Evolutionary conservation across 441 rosid species (phyloP), one percentile per base, ranked within the genome.

Genomic region (Lepidium campestre): DNA sequence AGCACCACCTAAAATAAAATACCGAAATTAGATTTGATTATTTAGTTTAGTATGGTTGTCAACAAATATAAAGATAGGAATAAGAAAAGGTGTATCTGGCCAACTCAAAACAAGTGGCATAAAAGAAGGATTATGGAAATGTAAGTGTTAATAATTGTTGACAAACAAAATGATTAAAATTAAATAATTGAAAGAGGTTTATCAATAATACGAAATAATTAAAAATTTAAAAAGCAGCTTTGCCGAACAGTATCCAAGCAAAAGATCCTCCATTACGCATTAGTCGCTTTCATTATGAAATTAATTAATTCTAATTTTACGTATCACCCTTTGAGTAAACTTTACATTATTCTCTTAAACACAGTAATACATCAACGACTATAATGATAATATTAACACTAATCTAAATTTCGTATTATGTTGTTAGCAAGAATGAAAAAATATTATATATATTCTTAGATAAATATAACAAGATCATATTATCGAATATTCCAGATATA

Each of bases 281-380:
- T 37, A 14, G 68, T 63, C 14, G 48, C 47, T 49, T 37, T 63
- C 68, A 23, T 63, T 1, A 63, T 49, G 58, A 63, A 39, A 29
- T 14, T 7, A 18, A 15, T 4, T 13, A 17, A 55, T 23, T 17
- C 34, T 12, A 10, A 10, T 12, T 48, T 48, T 56, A 46, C 18
- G 11, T 42, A 20, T 20, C 25, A 10, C 0, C 37, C 32, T 61
- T 45, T 61, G 42, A 41, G 55, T 45, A 61, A 18, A 18, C 42
- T 32, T 61, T 8, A 32, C 66, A 32, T 27, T 27, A 41, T 41
- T 59, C 36, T 9, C 50, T n/a, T 57, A 27, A 10, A 41, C 12
- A 15, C 34, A 29, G n/a, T n/a, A n/a, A 12, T 54, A 14, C 11
- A 23, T 36, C 10, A n/a, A 17, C 32, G 17, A 53, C 13, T 15